phyloP scores from a whole-genome alignment of 2,329 filamentous ascomycete genomes.

The Pseudogymnoascus sp. region DNA sequence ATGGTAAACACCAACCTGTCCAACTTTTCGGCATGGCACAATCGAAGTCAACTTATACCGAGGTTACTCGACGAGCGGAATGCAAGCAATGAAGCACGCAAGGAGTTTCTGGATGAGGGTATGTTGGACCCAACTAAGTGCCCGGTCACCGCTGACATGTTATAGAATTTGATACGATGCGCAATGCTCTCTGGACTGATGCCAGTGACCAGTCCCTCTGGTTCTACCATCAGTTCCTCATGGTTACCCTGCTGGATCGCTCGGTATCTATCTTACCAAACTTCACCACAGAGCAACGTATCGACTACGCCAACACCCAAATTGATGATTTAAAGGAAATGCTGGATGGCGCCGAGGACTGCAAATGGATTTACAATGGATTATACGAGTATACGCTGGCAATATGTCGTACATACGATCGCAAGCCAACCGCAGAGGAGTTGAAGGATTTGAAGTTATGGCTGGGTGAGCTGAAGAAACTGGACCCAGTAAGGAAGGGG shows the following conservation, averaged over 20 bases:
- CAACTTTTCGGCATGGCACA: slow-evolving; percentile 97
- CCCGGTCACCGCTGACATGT: slow-evolving; percentile 13
- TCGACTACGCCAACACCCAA: slow-evolving; percentile 61
- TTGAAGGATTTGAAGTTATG: slow-evolving; percentile 27
- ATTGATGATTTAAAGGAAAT: slow-evolving; percentile 66
- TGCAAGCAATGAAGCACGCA: slow-evolving; percentile 56
- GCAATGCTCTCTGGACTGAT: slow-evolving; percentile 61
- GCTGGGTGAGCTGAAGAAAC: slow-evolving; percentile 26
- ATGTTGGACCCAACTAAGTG: slow-evolving; percentile 17
- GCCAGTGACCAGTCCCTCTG: slow-evolving; percentile 88
- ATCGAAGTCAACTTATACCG: slow-evolving; percentile 75
- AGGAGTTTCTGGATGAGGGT: slow-evolving; percentile 66
- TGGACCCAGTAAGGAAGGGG: slow-evolving; percentile 29
- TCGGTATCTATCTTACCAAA: slow-evolving; percentile 56
- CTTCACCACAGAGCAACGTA: slow-evolving; percentile 53
- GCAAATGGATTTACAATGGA: slow-evolving; percentile 86
- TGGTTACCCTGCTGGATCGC: slow-evolving; percentile 57
- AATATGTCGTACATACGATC: slow-evolving; percentile 47
- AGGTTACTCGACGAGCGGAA: slow-evolving; percentile 63
- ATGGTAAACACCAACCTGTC: slow-evolving; percentile 82
- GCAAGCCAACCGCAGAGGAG: slow-evolving; percentile 34
- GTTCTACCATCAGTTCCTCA: slow-evolving; percentile 90
- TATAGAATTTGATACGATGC: slow-evolving; percentile 66
- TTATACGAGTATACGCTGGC: slow-evolving; percentile 66
- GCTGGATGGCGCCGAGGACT: slow-evolving; percentile 57